Conservation (phyloP, 139 green algal genomes). For the Yamagishiella unicocca region DNA sequence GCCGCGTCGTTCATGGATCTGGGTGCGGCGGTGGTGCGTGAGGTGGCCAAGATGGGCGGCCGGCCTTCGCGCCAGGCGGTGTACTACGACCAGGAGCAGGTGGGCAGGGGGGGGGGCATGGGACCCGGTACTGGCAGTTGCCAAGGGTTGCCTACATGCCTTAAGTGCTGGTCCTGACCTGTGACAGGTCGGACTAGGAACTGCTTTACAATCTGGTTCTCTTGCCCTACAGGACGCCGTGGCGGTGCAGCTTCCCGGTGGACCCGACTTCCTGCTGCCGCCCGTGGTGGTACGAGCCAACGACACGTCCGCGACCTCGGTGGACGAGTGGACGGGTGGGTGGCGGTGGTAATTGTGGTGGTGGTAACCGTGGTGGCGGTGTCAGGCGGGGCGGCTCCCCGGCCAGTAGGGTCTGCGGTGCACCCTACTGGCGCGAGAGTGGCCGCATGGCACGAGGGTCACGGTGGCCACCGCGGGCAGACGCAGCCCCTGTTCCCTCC, state of each 20-base stretch:
- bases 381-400: too few species aligned
- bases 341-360: background rate
- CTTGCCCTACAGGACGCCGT: conserved; percentile 14
- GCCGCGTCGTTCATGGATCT: conserved; percentile 86
- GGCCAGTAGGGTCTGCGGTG: too few species aligned
- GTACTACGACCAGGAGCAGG: conserved; percentile 36
- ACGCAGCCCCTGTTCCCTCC: too few species aligned
- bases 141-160: too few species aligned
- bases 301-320: conserved; percentile 85
- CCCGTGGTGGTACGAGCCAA: conserved; percentile 85
- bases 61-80: background rate
- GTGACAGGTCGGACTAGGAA: too few species aligned
- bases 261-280: conserved; percentile 82
- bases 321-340: conserved; percentile 93
- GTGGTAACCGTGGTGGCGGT: too few species aligned
- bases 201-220: too few species aligned
- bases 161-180: too few species aligned
- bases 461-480: too few species aligned
- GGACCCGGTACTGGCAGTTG: too few species aligned
- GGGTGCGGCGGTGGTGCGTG: conserved; percentile 92
- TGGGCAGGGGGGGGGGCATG: background rate
- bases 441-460: too few species aligned
- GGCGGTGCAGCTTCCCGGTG: conserved; percentile 52
- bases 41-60: conserved; percentile 87
- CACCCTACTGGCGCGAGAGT: too few species aligned